These are phyloP conservation scores for Rhizopus arrhizus DNA, from an alignment of 371 early-diverging fungal genomes.

Conservation along the genomic window DNA sequence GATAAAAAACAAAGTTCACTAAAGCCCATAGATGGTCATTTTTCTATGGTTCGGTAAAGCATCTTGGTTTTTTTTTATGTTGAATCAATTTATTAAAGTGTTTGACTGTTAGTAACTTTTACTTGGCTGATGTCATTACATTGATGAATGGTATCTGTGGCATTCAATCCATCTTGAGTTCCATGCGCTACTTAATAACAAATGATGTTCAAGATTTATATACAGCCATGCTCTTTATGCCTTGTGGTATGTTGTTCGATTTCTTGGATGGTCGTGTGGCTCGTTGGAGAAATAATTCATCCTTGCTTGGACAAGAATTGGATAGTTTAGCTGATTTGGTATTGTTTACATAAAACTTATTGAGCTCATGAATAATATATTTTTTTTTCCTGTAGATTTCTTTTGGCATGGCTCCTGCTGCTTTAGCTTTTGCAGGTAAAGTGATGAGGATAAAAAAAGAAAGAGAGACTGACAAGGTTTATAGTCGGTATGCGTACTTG, in stretches of 20 bases:
- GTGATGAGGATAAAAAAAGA: neutral
- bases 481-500: conserved; percentile 80
- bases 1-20: conserved; percentile 15
- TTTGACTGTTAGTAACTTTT: conserved; percentile 60
- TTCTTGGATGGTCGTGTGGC: conserved; percentile 89
- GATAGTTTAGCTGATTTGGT: conserved; percentile 89
- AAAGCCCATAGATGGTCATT: conserved; percentile 25
- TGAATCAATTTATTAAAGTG: no score
- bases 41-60: conserved; percentile 43
- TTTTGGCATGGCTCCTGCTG: conserved; percentile 90
- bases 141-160: conserved; percentile 88
- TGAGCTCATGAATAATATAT: neutral
- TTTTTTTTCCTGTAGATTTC: conserved; percentile 53
- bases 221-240: conserved; percentile 74
- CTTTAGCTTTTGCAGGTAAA: conserved; percentile 74
- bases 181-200: conserved; percentile 77
- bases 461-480: neutral
- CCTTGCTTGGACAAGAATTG: conserved; percentile 77
- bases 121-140: conserved; percentile 85
- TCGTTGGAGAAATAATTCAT: conserved; percentile 79
- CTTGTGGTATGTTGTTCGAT: conserved; percentile 81
- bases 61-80: neutral
- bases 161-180: conserved; percentile 74
- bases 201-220: conserved; percentile 64
- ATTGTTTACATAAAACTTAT: conserved; percentile 6